Base-by-base conservation (phyloP, 306 rosid species). In the Cicer yamashitae region DNA sequence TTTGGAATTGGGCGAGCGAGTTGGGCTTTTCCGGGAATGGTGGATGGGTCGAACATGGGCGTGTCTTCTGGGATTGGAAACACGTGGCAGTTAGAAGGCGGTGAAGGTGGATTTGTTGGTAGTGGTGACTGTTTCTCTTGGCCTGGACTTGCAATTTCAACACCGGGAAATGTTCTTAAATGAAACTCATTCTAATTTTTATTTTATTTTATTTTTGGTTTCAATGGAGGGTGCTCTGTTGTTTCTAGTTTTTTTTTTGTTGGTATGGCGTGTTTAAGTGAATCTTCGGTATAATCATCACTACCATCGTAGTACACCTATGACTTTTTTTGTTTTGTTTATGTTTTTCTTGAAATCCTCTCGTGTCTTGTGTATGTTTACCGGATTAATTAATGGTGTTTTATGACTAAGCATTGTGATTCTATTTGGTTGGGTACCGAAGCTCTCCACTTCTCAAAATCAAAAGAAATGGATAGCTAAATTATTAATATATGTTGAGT, bases 61-160 rank as follows among this genome's bases (percentile, higher is more conserved):
- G 73, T 68, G 0, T 82, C 79, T 7, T 37, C 83, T 4, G 88
- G 85, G 1, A 18, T 83, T 12, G 88, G 81, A 44, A 81, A 79
- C 77, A 1, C 92, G 70, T 96, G 99, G 99, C 96, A 96, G 79
- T 70, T 89, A 1, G 98, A 92, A 45, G 82, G 68, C 44, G 92
- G 89, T 0, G 98, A 89, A 2, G 81, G 82, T 20, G 96, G 88
- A 2, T 79, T 87, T 70, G 90, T 87, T 0, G 85, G 88, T 1
- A 84, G 83, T 1, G 96, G 81, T 1, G 98, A 96, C 8, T 89
- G 91, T 84, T 89, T 94, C 85, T 77, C 96, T 20, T 96, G 99
- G 98, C 93, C 96, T 8, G 98, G 96, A 14, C 82, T 88, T 34
- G 98, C 93, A 0, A 92, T 96, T 78, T 96, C 99, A 20, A 89